A percentile compares a stretch with the other conserved stretches of the same genome.
Conservation (phyloP, 495 filamentous ascomycete genomes). For the Hypomontagnella submonticulosa region DNA sequence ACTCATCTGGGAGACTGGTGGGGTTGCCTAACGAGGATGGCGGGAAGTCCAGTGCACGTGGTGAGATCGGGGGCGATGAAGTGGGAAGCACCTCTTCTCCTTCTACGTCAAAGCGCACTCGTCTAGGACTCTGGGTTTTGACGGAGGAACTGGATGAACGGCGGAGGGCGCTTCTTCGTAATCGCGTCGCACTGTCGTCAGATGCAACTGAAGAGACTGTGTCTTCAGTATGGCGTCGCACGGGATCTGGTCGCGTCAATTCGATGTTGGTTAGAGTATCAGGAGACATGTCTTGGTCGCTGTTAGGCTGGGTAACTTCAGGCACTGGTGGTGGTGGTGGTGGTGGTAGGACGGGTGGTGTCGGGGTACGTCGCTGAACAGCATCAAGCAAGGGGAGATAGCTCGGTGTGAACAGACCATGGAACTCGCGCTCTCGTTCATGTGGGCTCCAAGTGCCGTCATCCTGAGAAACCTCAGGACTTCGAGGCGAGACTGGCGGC, state of each 20-base stretch:
- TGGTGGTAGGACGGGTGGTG: constrained; percentile 37
- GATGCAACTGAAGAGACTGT: constrained; percentile 57
- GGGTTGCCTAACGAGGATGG: constrained; percentile 38
- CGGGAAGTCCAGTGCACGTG: constrained; percentile 29
- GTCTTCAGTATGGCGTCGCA: constrained; percentile 46
- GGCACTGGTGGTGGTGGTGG: too few species aligned
- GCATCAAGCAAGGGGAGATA: constrained; percentile 69
- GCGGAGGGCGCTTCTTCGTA: constrained; percentile 61
- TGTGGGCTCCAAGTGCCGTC: constrained; percentile 55
- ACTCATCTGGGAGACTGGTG: constrained; percentile 42
- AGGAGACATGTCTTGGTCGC: constrained; percentile 33
- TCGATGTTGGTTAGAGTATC: constrained; percentile 14
- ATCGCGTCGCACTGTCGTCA: constrained; percentile 52
- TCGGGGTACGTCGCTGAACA: constrained; percentile 46
- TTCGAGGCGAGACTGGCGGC: constrained; percentile 55
- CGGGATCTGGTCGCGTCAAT: constrained; percentile 33
- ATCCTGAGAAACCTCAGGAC: constrained; percentile 48
- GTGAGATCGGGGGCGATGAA: constrained; percentile 53
- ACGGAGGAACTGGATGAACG: constrained; percentile 56
- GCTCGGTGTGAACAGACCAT: constrained; percentile 68
- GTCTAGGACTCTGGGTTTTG: constrained; percentile 59
- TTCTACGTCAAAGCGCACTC: constrained; percentile 64
- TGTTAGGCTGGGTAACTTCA: constrained; percentile 47
- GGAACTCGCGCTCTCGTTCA: constrained; percentile 67
- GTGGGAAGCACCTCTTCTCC: constrained; percentile 65